These are phyloP conservation scores for Sphagnum fallax DNA, from an alignment of 228 moss, liverwort and hornwort species.

Conservation along the genomic window DNA sequence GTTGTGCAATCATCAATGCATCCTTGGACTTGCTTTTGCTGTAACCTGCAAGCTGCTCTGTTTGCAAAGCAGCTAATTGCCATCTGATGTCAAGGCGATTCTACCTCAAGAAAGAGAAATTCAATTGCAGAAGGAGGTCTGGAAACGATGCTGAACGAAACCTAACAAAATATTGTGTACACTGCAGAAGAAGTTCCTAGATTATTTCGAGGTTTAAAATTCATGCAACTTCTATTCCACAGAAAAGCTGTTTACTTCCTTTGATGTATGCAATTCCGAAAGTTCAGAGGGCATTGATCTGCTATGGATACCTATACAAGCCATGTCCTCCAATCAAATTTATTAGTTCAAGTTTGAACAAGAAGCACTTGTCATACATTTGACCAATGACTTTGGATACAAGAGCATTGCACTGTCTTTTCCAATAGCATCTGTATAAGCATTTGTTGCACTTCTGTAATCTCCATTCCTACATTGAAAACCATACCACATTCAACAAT, in stretches of 20 bases:
- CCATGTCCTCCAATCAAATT: too few relatives aligned
- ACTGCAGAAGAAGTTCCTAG: too few relatives aligned
- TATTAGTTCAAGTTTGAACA: too few relatives aligned
- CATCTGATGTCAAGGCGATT: slow-evolving; percentile 5
- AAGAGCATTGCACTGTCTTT: slow-evolving; percentile 57
- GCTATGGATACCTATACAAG: too few relatives aligned
- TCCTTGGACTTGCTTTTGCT: slow-evolving; percentile 43
- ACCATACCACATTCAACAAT: background rate
- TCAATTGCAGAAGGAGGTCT: background rate
- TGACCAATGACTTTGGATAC: slow-evolving; percentile 25
- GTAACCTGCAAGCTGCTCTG: slow-evolving; percentile 64
- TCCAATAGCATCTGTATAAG: slow-evolving; percentile 65
- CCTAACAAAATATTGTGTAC: too few relatives aligned
- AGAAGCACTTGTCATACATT: too few relatives aligned
- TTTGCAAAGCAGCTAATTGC: slow-evolving; percentile 48
- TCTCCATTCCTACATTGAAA: slow-evolving; percentile 32
- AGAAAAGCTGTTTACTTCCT: too few relatives aligned
- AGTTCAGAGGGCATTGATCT: too few relatives aligned
- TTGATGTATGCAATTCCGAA: too few relatives aligned
- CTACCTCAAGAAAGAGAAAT: background rate
- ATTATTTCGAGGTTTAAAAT: background rate
- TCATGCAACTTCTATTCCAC: too few relatives aligned
- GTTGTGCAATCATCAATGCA: slow-evolving; percentile 55
- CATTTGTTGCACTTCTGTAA: slow-evolving; percentile 73
- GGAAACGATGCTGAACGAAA: background rate